Percentiles rank a stretch among this genome's conserved stretches.
These are phyloP conservation scores for Apostasia shenzhenica DNA, from an alignment of 106 monocot species.

Conservation along the genomic window DNA sequence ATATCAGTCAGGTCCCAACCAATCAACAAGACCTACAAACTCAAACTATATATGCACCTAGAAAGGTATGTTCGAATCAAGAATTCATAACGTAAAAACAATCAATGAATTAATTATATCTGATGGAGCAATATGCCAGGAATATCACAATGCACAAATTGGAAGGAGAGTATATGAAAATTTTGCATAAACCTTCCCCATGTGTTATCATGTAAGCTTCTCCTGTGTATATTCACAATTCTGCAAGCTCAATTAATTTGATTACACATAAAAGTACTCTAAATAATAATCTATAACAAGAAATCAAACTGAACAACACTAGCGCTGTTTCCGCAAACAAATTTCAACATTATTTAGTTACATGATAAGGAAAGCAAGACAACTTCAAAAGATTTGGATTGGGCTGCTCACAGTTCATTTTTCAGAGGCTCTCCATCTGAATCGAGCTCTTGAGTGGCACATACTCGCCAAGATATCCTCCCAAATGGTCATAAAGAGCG, in stretches of 20 bases:
- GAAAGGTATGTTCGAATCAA: too few relatives aligned
- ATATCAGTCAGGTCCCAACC: too few relatives aligned
- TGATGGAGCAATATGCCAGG: too few relatives aligned
- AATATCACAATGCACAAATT: too few relatives aligned
- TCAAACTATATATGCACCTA: too few relatives aligned
- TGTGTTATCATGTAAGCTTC: too few relatives aligned
- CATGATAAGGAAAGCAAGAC: not conserved
- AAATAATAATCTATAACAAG: slow-evolving; percentile 3
- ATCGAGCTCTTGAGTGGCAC: slow-evolving; percentile 47
- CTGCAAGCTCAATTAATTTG: not conserved
- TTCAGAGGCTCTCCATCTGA: slow-evolving; percentile 51
- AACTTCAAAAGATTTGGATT: not conserved
- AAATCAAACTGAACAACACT: not conserved
- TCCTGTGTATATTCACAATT: not conserved
- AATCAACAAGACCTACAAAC: too few relatives aligned
- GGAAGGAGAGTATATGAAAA: too few relatives aligned
- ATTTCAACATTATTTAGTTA: not conserved
- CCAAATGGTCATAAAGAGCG: slow-evolving; percentile 35
- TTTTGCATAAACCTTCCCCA: too few relatives aligned
- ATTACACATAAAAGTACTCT: not conserved
- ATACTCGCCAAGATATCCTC: slow-evolving; percentile 57
- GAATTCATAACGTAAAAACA: too few relatives aligned
- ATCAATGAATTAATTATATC: too few relatives aligned
- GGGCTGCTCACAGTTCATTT: not conserved
- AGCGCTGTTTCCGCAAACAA: not conserved